Evolutionary conservation across 441 rosid genomes (phyloP).

Genomic region (Arabidopsis lyrata): DNA sequence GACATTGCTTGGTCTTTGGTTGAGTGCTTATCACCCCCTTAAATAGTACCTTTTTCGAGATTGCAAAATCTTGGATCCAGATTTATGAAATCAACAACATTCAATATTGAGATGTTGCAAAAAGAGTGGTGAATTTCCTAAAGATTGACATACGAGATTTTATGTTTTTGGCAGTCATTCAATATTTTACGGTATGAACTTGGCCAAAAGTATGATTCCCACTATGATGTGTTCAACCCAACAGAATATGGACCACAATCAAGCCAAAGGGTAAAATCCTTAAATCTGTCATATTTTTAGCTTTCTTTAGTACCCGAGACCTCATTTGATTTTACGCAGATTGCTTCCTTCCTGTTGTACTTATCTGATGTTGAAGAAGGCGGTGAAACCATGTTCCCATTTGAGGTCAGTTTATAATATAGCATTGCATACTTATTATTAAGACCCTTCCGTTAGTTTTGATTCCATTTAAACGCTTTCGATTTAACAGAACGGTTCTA

Average conservation of each 20-base stretch:
- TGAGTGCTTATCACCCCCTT: slow-evolving; percentile 1
- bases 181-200: slow-evolving; percentile 72
- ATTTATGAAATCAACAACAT: slow-evolving; percentile 8
- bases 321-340: slow-evolving; percentile 48
- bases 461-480: slow-evolving; percentile 6
- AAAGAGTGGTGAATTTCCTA: slow-evolving; percentile 12
- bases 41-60: neutral
- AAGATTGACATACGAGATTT: slow-evolving; percentile 6
- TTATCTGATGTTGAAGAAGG: slow-evolving; percentile 89
- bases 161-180: slow-evolving; percentile 62
- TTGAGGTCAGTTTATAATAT: slow-evolving; percentile 59
- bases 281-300: neutral
- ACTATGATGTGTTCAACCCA: slow-evolving; percentile 78
- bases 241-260: slow-evolving; percentile 79
- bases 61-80: slow-evolving; percentile 3
- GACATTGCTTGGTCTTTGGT: slow-evolving; percentile 7
- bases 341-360: slow-evolving; percentile 85
- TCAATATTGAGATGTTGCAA: slow-evolving; percentile 4
- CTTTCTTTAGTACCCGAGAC: slow-evolving; percentile 21
- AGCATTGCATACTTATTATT: slow-evolving; percentile 2
- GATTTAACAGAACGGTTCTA: slow-evolving; percentile 60
- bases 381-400: slow-evolving; percentile 92
- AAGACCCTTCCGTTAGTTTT: slow-evolving; percentile 1
- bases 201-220: slow-evolving; percentile 86
- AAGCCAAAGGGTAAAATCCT: slow-evolving; percentile 79